These are phyloP conservation scores for Alopecurus myosuroides DNA, from an alignment of 176 grass and related monocot genomes.

Conservation along the genomic window DNA sequence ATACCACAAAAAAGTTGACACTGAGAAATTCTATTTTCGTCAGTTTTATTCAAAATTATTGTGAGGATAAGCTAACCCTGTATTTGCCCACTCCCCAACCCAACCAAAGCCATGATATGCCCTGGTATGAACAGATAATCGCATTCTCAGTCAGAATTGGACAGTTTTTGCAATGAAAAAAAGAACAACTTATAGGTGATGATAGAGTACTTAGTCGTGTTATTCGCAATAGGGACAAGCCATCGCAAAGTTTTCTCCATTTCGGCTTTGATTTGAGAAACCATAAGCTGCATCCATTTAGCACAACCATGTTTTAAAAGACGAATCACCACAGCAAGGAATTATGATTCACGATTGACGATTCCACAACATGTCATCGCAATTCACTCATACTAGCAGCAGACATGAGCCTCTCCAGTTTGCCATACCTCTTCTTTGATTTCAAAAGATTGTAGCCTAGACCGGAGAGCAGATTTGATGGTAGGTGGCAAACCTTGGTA, in stretches of 20 bases:
- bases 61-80: constrained; percentile 53
- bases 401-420: constrained; percentile 15
- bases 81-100: constrained; percentile 99
- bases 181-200: constrained; percentile 1
- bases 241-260: constrained; percentile 90
- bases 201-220: constrained; percentile 80
- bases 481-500: constrained; percentile 82
- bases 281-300: constrained; percentile 67
- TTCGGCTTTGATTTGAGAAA: constrained; percentile 83
- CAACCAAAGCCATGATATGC: constrained; percentile 92
- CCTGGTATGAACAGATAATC: constrained; percentile 51
- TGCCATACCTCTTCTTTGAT: constrained; percentile 82
- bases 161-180: background rate
- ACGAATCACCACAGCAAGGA: background rate
- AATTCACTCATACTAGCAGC: background rate
- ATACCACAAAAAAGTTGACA: background rate
- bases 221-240: constrained; percentile 83
- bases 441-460: constrained; percentile 61
- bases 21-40: constrained; percentile 9
- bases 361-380: background rate
- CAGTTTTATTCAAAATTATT: constrained; percentile 20
- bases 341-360: background rate
- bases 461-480: constrained; percentile 71
- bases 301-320: constrained; percentile 18
- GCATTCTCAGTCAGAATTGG: constrained; percentile 23